Percentiles rank a stretch among this genome's conserved stretches.
Evolutionary conservation across 2,329 filamentous ascomycete species (phyloP).

Genomic region (Colletotrichum sp.): DNA sequence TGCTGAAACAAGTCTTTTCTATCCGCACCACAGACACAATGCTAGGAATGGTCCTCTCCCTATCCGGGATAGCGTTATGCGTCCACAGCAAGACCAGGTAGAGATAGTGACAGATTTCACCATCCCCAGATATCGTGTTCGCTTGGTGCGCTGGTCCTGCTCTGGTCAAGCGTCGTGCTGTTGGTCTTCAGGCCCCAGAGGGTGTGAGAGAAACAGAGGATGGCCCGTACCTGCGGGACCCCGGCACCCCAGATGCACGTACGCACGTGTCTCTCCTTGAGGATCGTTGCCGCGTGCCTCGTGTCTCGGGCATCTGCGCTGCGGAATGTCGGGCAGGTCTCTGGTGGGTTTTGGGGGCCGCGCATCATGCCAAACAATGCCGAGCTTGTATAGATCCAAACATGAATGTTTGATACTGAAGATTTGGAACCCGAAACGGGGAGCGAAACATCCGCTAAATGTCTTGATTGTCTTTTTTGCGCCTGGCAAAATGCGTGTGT

Average conservation of each 20-base stretch:
- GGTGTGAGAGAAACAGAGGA: background rate
- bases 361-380: background rate
- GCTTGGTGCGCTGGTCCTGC: background rate
- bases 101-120: background rate
- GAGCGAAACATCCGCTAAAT: background rate
- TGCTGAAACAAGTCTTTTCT: background rate
- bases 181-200: background rate
- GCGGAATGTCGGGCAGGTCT: background rate
- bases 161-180: background rate
- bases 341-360: background rate
- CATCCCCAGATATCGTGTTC: background rate
- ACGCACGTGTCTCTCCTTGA: background rate
- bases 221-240: background rate
- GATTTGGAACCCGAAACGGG: background rate
- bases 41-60: conserved; percentile 80
- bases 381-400: background rate
- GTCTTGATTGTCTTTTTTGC: background rate
- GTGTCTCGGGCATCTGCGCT: conserved; percentile 7
- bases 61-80: conserved; percentile 83
- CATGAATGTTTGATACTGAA: background rate
- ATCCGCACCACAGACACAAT: conserved; percentile 68
- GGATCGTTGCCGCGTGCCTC: background rate
- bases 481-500: background rate
- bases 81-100: conserved; percentile 66
- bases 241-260: background rate